These are phyloP conservation scores for Pyricularia sp. DNA, from an alignment of 2,329 filamentous ascomycete genomes.

Conservation along the genomic window DNA sequence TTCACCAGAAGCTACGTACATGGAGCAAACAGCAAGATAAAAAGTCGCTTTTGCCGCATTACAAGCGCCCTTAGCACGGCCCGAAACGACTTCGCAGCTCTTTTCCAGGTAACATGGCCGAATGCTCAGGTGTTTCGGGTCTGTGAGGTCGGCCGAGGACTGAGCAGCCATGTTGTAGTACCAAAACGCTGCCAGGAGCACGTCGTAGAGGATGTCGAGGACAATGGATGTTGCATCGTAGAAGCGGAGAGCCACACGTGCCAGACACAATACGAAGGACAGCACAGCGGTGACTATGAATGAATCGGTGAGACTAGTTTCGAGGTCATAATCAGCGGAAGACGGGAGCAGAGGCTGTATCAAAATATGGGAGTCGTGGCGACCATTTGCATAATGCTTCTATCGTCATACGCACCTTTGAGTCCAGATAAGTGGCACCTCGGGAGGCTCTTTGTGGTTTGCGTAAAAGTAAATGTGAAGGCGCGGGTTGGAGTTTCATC, in stretches of 20 bases:
- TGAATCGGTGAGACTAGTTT: not conserved
- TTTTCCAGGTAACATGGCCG: not conserved
- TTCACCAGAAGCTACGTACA: no score
- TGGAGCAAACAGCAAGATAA: not conserved
- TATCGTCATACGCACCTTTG: not conserved
- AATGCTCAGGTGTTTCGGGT: not conserved
- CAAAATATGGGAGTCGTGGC: no score
- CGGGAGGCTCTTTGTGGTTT: conserved; percentile 8
- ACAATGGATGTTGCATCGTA: not conserved
- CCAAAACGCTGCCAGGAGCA: not conserved
- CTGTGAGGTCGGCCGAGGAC: not conserved
- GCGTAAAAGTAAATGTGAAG: conserved; percentile 12
- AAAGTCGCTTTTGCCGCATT: not conserved
- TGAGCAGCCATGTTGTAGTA: not conserved
- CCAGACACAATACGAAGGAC: not conserved
- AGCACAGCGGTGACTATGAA: not conserved
- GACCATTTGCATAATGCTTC: no score
- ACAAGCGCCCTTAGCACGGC: not conserved
- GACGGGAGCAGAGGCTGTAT: no score
- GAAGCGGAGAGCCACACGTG: not conserved
- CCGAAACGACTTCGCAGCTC: not conserved
- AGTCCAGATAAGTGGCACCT: conserved; percentile 10
- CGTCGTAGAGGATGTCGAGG: not conserved
- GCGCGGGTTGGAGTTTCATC: conserved; percentile 13
- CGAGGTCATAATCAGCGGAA: no score